These are phyloP conservation scores for Chimonanthus praecox DNA, from an alignment of 164 flowering plant species.

Conservation along the genomic window DNA sequence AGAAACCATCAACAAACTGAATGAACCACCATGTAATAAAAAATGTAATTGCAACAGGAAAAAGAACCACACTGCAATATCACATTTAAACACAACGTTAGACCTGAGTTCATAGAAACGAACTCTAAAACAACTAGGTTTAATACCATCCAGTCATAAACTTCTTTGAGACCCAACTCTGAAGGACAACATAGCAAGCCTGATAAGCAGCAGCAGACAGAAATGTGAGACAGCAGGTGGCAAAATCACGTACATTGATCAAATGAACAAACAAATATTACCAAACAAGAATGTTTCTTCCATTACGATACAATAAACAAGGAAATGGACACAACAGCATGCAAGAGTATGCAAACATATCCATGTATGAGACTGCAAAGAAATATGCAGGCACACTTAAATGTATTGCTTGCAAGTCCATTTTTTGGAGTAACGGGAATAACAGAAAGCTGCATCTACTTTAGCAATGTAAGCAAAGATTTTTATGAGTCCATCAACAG, in stretches of 20 bases:
- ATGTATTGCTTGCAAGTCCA: too few species aligned
- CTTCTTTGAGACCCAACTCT: constrained; percentile 85
- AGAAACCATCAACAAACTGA: constrained; percentile 86
- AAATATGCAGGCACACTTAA: not conserved
- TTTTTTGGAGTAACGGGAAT: too few species aligned
- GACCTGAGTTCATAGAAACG: not conserved
- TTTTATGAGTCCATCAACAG: too few species aligned
- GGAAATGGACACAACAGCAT: too few species aligned
- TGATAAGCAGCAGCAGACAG: constrained; percentile 21
- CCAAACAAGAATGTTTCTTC: not conserved
- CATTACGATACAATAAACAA: not conserved
- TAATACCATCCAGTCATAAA: constrained; percentile 94
- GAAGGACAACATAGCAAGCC: constrained; percentile 82
- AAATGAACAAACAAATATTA: not conserved
- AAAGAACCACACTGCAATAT: constrained; percentile 63
- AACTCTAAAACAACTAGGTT: constrained; percentile 9
- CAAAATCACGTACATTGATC: not conserved
- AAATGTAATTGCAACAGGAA: constrained; percentile 73
- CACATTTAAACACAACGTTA: not conserved
- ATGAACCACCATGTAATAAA: constrained; percentile 63
- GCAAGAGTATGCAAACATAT: not conserved
- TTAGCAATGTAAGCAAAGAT: too few species aligned
- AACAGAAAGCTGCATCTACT: too few species aligned
- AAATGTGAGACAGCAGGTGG: not conserved
- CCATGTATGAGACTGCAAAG: not conserved